Evolutionary conservation across 176 grass and related monocot genomes (phyloP), one percentile per base, ranked within the genome.

Genomic region (Cenchrus purpureus): DNA sequence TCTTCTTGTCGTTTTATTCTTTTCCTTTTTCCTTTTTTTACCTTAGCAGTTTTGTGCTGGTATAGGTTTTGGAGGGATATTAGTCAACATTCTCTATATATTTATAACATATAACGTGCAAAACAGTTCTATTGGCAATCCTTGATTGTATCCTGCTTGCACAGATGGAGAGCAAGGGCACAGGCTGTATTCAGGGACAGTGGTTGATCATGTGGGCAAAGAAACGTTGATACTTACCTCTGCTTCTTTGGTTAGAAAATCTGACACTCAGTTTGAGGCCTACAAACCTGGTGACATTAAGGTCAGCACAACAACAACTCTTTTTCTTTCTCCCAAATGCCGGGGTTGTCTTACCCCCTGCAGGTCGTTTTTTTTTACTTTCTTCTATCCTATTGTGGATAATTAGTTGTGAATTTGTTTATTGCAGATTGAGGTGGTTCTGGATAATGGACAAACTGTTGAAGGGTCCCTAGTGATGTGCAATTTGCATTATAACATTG

Each of bases 401-500:
- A 74, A 55, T 55, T 74, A 5, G 49, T 74, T 74, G 3, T 34
- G 51, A 32, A 17, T n/a, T 66, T 49, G 3, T 53, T 16, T 2
- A 65, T 53, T 14, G 62, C 78, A 80, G 78, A 67, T 80, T 20
- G 1, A 80, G 20, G 78, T 80, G 79, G 6, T 12, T 55, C 52
- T 82, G 51, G 65, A 42, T 40, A 82, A 58, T 54, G 6, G 45
- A 15, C 8, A 69, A 8, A 54, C 15, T 70, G 79, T 45, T 68
- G 54, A 10, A 20, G 79, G 79, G 34, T 42, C 37, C 51, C n/a
- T 82, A 22, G 65, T 14, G 29, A 66, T 66, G 31, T 66, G 64
- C 31, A 15, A 73, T 73, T 73, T 73, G 70, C 70, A 73, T 73
- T 66, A 66, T 73, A 73, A 52, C 29, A 50, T 73, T 73, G 70